Conservation (phyloP, 1,284 basidiomycete genomes). For the Sutorius eximius region DNA sequence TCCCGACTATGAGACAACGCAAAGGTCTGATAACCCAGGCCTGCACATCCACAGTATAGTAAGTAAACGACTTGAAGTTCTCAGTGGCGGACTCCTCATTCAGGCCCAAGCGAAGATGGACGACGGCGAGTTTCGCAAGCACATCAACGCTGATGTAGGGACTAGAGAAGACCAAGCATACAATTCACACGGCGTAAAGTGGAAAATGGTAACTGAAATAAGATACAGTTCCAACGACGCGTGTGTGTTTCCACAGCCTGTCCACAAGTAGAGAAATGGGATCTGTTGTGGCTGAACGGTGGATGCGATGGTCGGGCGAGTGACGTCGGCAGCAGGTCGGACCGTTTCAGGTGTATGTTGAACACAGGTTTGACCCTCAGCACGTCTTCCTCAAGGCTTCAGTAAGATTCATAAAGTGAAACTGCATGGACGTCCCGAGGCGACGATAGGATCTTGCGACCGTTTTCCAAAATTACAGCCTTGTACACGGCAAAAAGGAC, state of each 20-base stretch:
- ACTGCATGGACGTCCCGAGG: slow-evolving; percentile 22
- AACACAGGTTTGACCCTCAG: neutral
- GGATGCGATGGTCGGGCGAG: slow-evolving; percentile 18
- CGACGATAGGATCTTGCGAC: slow-evolving; percentile 12
- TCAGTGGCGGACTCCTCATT: slow-evolving; percentile 9
- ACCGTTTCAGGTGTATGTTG: slow-evolving; percentile 16
- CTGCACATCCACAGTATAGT: slow-evolving; percentile 5
- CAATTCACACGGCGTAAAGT: slow-evolving; percentile 20
- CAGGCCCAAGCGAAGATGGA: neutral
- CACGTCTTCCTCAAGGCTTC: slow-evolving; percentile 6
- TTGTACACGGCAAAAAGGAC: slow-evolving; percentile 9
- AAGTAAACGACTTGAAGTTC: slow-evolving; percentile 22
- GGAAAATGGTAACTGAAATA: slow-evolving; percentile 15
- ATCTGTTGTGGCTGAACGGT: neutral
- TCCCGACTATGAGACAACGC: slow-evolving; percentile 5
- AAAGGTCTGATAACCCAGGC: neutral
- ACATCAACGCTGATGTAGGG: slow-evolving; percentile 7
- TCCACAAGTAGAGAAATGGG: slow-evolving; percentile 13
- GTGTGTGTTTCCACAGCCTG: slow-evolving; percentile 12
- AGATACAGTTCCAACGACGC: slow-evolving; percentile 19
- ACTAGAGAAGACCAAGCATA: slow-evolving; percentile 4
- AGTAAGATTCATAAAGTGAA: slow-evolving; percentile 8
- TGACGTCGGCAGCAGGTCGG: slow-evolving; percentile 17
- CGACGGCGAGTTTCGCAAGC: neutral
- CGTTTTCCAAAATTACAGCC: slow-evolving; percentile 21